Base-by-base conservation (phyloP, 495 filamentous ascomycete genomes). In the Aspergillus ostianus region DNA sequence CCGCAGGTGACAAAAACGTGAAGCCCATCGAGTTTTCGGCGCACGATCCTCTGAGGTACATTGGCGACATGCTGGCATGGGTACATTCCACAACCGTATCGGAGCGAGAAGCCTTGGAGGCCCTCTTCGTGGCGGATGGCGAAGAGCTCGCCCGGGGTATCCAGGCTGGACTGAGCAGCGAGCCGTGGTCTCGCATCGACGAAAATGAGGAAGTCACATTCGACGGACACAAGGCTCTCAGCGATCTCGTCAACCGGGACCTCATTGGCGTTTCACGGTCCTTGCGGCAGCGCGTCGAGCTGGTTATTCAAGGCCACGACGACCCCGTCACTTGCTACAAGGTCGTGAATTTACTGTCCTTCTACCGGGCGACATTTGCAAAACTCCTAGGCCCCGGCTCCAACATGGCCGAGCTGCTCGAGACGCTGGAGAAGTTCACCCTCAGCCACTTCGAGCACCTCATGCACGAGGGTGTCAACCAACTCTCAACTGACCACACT, bases 41-140 rank as follows among this genome's bases (percentile, higher is more conserved):
- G 12, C 92, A 97, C 67, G 94, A 99, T 67, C 89, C 91, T 13
- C 75, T 99, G 15, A 82, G 94, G 36, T 99, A 98, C 67, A 87
- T 96, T 19, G 93, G 94, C 20, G 94, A 99, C 69, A 98, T 99
- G 93, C 83, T 98, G 17, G 94, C 94, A 6, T 99, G 94, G 94
- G 85, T 87, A 3, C 94, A 99, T 68, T 97, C 95, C 0, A 88
- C 92, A 6, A 85, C 93, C 0, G 94, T 98, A 0, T 93, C 92
- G 19, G 94, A 99, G 72, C 83, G 90, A 47, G 94, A 99, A 72
- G 91, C 93, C 2, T 79, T 99, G 18, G 94, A 97, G 67, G 86
- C 89, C 4, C 76, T 99, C 5, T 98, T 98, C 68, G 87, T 97
- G 36, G 86, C 88, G 2, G 92, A 96, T 55, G 93, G 91, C n/a